phyloP scores from a whole-genome alignment of 1,284 basidiomycete genomes.

The Tylopilus sp. region DNA sequence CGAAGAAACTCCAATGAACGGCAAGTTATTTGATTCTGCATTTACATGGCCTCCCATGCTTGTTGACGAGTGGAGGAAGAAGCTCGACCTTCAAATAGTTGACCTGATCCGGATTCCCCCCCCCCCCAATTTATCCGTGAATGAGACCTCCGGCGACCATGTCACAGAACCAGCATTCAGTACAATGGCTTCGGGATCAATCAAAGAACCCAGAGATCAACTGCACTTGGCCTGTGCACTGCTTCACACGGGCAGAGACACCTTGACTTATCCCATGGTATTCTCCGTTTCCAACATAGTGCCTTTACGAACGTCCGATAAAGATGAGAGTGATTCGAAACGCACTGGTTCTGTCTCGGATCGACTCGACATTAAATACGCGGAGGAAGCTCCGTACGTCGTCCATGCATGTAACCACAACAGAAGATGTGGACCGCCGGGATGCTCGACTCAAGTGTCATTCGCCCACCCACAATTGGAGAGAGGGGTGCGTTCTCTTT shows the following conservation, averaged over 20 bases:
- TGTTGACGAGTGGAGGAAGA: conserved; percentile 16
- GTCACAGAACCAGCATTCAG: no score
- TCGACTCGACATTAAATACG: background rate
- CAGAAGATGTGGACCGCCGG: conserved; percentile 17
- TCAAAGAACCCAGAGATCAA: background rate
- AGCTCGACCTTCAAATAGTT: conserved; percentile 2
- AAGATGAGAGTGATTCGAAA: background rate
- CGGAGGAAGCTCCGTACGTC: conserved; percentile 1
- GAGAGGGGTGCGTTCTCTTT: background rate
- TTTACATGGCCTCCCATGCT: conserved; percentile 10
- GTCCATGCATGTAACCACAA: conserved; percentile 3
- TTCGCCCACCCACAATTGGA: no score
- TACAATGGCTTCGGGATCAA: no score
- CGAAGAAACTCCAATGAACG: background rate
- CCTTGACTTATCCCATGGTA: background rate
- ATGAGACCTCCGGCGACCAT: background rate
- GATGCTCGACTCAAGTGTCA: conserved; percentile 21
- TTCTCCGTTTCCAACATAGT: background rate
- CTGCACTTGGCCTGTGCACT: conserved; percentile 4
- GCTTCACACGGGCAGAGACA: background rate
- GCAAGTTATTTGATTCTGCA: conserved; percentile 10
- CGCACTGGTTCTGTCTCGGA: background rate
- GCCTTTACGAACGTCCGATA: background rate
- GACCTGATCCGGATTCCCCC: background rate
- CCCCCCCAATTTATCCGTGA: no score